Percentiles rank a stretch among this genome's conserved stretches.
These are phyloP conservation scores for Acanthamoeba royreba DNA, from an alignment of 208 protist species.

Conservation along the genomic window DNA sequence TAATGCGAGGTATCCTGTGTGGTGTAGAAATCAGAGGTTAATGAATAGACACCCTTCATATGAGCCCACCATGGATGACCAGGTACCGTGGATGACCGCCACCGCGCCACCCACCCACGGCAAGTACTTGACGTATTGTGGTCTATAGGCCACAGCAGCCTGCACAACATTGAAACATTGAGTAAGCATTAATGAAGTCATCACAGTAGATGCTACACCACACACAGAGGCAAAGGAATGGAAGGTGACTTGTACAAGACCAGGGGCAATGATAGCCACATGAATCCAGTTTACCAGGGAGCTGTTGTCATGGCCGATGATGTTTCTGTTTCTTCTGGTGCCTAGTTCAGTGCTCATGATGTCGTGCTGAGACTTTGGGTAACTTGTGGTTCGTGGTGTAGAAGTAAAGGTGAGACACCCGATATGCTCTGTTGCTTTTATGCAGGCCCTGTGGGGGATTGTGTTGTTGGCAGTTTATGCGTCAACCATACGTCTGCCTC, in stretches of 20 bases:
- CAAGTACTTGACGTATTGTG: not conserved
- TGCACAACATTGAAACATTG: no score
- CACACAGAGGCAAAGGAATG: no score
- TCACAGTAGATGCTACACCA: no score
- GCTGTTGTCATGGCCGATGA: conserved; percentile 37
- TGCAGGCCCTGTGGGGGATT: no score
- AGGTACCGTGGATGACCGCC: not conserved
- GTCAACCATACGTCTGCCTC: no score
- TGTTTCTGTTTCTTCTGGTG: not conserved
- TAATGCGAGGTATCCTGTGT: not conserved
- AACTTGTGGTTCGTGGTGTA: no score
- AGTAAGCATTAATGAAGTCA: no score
- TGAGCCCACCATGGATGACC: not conserved
- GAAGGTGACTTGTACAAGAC: not conserved
- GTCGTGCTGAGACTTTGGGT: no score
- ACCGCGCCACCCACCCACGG: not conserved
- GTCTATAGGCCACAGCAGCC: not conserved
- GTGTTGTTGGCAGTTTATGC: no score
- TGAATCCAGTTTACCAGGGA: conserved; percentile 2
- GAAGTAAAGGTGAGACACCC: no score
- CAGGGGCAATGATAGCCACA: not conserved
- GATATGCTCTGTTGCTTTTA: no score
- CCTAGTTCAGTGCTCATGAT: conserved; percentile 9
- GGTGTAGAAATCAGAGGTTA: not conserved
- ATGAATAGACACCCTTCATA: not conserved